These are phyloP conservation scores for Gyrodon lividus DNA, from an alignment of 768 basidiomycete genomes.

Conservation along the genomic window DNA sequence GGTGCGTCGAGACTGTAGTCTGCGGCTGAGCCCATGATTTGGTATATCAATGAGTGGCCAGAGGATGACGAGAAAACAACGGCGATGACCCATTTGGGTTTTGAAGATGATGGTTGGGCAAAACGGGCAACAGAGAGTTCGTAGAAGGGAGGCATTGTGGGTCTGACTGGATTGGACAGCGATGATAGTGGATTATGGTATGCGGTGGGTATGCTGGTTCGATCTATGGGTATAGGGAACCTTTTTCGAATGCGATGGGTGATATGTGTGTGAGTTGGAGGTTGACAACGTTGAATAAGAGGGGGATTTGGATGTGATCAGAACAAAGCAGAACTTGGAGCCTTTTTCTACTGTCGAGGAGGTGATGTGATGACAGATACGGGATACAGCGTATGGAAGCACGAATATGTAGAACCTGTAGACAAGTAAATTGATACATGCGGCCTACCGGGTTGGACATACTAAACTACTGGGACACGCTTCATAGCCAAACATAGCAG, in stretches of 20 bases:
- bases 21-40: conserved; percentile 26
- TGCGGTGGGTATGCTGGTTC: neutral
- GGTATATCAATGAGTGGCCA: conserved; percentile 31
- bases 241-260: neutral
- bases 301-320: too few species aligned
- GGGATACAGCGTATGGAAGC: conserved; percentile 10
- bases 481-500: too few species aligned
- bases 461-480: too few species aligned
- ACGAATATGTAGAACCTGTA: neutral
- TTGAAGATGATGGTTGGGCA: conserved; percentile 17
- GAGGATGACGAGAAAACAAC: conserved; percentile 29
- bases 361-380: conserved; percentile 16
- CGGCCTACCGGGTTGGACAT: conserved; percentile 3
- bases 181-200: neutral
- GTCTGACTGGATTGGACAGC: conserved; percentile 1
- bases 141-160: conserved; percentile 33
- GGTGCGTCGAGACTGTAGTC: conserved; percentile 33
- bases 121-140: conserved; percentile 32
- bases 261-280: neutral
- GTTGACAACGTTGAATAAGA: too few species aligned
- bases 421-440: conserved; percentile 19
- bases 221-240: neutral
- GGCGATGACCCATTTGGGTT: conserved; percentile 26
- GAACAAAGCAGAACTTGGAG: neutral
- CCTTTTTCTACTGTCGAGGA: conserved; percentile 22